phyloP scores from a whole-genome alignment of 371 early-diverging fungal genomes.

The Coemansia sp. region DNA sequence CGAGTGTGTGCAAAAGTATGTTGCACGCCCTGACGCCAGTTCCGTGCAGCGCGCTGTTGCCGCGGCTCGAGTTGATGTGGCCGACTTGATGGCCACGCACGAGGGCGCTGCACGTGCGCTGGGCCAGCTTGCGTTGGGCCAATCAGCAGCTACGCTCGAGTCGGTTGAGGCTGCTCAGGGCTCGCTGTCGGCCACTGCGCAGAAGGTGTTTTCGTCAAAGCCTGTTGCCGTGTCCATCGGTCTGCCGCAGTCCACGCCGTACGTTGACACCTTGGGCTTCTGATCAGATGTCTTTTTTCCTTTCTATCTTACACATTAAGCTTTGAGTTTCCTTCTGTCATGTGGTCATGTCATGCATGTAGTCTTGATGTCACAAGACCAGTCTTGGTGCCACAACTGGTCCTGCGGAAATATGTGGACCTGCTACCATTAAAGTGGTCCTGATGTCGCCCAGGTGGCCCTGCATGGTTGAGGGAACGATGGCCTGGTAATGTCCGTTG shows the following conservation, averaged over 20 bases:
- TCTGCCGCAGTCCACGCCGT: slow-evolving; percentile 75
- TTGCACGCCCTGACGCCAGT: slow-evolving; percentile 59
- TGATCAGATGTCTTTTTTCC: not conserved
- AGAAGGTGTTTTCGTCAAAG: slow-evolving; percentile 69
- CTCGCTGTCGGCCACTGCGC: slow-evolving; percentile 67
- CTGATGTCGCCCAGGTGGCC: too few relatives aligned
- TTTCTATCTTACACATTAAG: not conserved
- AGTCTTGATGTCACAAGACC: too few relatives aligned
- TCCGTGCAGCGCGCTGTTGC: slow-evolving; percentile 81
- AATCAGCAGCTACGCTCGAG: slow-evolving; percentile 65
- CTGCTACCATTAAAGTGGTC: too few relatives aligned
- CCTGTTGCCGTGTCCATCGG: slow-evolving; percentile 81
- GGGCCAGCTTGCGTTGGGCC: slow-evolving; percentile 61
- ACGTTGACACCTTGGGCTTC: slow-evolving; percentile 74
- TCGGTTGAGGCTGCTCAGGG: slow-evolving; percentile 55
- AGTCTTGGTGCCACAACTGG: too few relatives aligned
- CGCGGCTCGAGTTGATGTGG: slow-evolving; percentile 78
- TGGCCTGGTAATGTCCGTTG: too few relatives aligned
- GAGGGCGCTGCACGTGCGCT: slow-evolving; percentile 59
- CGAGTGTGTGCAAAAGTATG: slow-evolving; percentile 68
- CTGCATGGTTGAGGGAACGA: too few relatives aligned
- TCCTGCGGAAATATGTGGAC: too few relatives aligned
- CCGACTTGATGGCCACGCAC: slow-evolving; percentile 64
- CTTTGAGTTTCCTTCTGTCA: not conserved
- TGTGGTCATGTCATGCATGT: too few relatives aligned